Evolutionary conservation across 257 asterid genomes (phyloP), one percentile per base, ranked within the genome.

Genomic region (Dorcoceras hygrometricum): DNA sequence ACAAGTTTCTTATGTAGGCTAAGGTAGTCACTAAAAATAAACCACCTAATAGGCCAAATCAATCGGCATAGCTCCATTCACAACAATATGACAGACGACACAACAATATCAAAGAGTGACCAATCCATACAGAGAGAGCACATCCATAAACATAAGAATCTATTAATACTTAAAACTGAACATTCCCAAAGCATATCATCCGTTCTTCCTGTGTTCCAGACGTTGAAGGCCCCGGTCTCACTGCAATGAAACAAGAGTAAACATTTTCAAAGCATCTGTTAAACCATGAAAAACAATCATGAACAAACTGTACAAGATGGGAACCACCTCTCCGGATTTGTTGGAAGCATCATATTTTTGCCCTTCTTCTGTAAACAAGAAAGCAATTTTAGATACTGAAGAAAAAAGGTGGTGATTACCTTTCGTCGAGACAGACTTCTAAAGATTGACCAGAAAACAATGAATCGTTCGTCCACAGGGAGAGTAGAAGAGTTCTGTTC

Each of bases 311-410:
- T 48, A 36, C 8, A 62, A 43, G 18, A 39, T 6, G 16, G 14
- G 53, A 34, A 63, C 88, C 18, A 79, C 91, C 36, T 84, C 94
- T 27, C 89, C 91, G 48, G 59, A 78, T 79, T 77, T 88, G 83
- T 43, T 63, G 50, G 79, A 67, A 65, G 79, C 84, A 61, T 88
- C 92, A 56, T 66, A 66, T 53, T 85, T 87, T 68, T 72, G 86
- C 53, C 73, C 80, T 64, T 89, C 96, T 36, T 89, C 95, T 89
- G 81, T 77, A 23, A 78, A 59, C 53, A 79, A 70, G 9, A 14
- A 55, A 65, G 23, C 23, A 23, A 31, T 63, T 66, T 68, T 28
- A 73, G 34, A 16, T 22, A 36, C 43, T 23, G 24, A 8, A 20
- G 7, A 43, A 50, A 24, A 46, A 67, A 43, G 51, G 50, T 43